Evolutionary conservation across 1,284 basidiomycete species (phyloP).

Genomic region (Malassezia arunalokei): DNA sequence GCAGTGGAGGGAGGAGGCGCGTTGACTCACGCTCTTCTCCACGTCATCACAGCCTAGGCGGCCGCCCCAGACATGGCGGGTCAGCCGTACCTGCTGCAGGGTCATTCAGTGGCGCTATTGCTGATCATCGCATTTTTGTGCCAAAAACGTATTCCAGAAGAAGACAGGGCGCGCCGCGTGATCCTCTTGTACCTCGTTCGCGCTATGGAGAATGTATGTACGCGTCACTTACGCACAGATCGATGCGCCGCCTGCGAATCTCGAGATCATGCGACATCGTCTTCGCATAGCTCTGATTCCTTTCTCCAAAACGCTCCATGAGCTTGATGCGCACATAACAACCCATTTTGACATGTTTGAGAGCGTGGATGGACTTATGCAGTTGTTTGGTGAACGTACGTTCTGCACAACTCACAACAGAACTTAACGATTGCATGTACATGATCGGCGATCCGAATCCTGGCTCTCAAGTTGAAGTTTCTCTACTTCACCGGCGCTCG

Average conservation of each 20-base stretch:
- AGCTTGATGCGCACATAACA: background rate
- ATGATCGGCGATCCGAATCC: background rate
- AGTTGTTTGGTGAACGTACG: conserved; percentile 7
- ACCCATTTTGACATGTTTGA: background rate
- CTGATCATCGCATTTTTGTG: conserved; percentile 12
- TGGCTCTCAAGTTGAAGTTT: background rate
- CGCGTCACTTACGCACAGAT: conserved; percentile 1
- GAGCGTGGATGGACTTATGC: conserved; percentile 5
- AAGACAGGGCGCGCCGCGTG: conserved; percentile 1
- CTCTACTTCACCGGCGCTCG: conserved; percentile 9
- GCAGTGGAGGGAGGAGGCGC: background rate
- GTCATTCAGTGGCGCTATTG: conserved; percentile 6
- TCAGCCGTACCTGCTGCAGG: conserved; percentile 10
- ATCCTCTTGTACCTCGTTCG: conserved; percentile 8
- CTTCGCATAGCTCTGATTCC: background rate
- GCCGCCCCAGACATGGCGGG: background rate
- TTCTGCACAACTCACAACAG: background rate
- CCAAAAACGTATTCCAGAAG: background rate
- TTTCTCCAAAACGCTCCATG: background rate
- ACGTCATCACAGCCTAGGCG: background rate
- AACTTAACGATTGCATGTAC: conserved; percentile 10
- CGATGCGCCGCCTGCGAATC: conserved; percentile 1
- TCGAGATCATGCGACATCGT: background rate
- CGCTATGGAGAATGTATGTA: conserved; percentile 10
- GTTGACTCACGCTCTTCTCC: background rate